phyloP scores from a whole-genome alignment of 257 asterid genomes.

The Solanum clarkiae region DNA sequence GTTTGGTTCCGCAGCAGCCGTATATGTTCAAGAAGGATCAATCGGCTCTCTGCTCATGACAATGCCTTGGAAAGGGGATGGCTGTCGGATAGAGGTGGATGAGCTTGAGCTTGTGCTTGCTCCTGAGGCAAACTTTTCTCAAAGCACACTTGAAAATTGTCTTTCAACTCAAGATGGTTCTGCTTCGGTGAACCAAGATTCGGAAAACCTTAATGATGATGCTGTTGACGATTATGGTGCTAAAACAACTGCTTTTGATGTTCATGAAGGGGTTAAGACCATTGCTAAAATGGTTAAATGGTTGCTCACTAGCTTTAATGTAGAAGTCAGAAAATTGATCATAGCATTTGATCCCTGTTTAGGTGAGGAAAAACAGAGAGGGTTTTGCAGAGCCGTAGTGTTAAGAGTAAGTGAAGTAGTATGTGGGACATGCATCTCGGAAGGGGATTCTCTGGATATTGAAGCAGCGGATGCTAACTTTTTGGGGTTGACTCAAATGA shows the following conservation, averaged over 20 bases:
- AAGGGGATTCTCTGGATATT: conserved; percentile 38
- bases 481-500: conserved; percentile 69
- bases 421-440: conserved; percentile 77
- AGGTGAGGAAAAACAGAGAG: conserved; percentile 31
- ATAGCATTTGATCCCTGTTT: conserved; percentile 77
- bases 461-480: conserved; percentile 28
- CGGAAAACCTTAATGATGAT: conserved; percentile 32
- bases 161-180: conserved; percentile 14
- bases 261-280: conserved; percentile 98
- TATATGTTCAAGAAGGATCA: conserved; percentile 81
- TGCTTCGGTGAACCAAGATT: conserved; percentile 14
- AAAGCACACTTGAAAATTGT: conserved; percentile 28
- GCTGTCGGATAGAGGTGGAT: conserved; percentile 72
- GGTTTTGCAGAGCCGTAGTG: conserved; percentile 53
- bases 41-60: conserved; percentile 67
- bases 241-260: conserved; percentile 44
- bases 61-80: conserved; percentile 94
- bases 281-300: conserved; percentile 93
- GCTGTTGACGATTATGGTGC: conserved; percentile 7
- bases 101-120: conserved; percentile 84
- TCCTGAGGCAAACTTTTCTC: conserved; percentile 31
- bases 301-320: conserved; percentile 81
- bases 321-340: conserved; percentile 57
- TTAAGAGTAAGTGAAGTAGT: conserved; percentile 76
- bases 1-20: conserved; percentile 49